Evolutionary conservation across 768 basidiomycete genomes (phyloP), one percentile per base, ranked within the genome.

Genomic region (Fibroporia radiculosa): DNA sequence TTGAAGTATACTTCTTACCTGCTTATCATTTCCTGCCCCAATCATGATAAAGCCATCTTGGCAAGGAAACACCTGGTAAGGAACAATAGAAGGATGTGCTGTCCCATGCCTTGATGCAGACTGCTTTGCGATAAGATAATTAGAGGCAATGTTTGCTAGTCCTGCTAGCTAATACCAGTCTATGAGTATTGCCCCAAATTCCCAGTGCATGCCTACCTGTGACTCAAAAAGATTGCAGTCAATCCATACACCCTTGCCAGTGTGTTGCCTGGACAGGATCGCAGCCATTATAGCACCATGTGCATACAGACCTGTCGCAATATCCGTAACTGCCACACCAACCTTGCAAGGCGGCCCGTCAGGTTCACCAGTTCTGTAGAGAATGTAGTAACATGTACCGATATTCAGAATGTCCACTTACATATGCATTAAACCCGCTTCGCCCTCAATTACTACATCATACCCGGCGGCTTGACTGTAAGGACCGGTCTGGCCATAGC

Each of bases 371-470:
- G 93, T 97, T 53, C 87, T 90, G 51, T 25, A 20, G 37, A 47
- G 22, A 40, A 22, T 41, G 53, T 49, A 23, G 50, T 48, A 43
- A 34, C 51, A 52, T 32, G 42, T 25, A 42, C 14, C 47, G 42
- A n/a, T 44, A 43, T 44, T 8, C 5, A 48, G 31, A n/a, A 34
- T 59, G 27, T 22, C 52, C 36, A 69, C 80, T 49, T 33, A 89
- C 84, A 93, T 93, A 62, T 93, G 89, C 91, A 93, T 93, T 40
- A 95, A 66, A 8, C 93, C 95, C 26, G 93, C 91, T 62, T 95
- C 92, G 2, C 80, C 92, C 60, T 92, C 71, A 52, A 63, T 62
- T 32, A 66, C 52, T 20, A 92, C 92, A 60, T 92, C 91, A 62
- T 93, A 95, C 12, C 93, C 93, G 14, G 93, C 83, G 16, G 82